Base-by-base conservation (phyloP, 2,329 filamentous ascomycete species). In the Fusarium poae region DNA sequence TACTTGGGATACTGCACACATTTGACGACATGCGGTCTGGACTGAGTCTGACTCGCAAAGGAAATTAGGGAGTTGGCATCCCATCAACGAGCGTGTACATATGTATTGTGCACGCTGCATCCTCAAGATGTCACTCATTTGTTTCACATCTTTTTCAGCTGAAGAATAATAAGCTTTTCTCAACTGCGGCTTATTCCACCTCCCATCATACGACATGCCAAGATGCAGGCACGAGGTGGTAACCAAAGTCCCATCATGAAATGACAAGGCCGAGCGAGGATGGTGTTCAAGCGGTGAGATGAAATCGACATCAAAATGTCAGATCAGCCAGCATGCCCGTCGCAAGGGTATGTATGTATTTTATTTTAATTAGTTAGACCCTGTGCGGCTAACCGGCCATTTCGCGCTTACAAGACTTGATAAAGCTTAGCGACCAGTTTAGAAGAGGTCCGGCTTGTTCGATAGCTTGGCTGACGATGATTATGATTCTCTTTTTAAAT, bases 241-340 rank as follows among this genome's bases (percentile, higher is more conserved):
- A 44, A 49, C 62, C 44, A 52, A 67, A 70, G 57, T 58, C 52
- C 54, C 59, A 60, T 68, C 67, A 54, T 21, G 46, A 59, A 67
- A 46, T 60, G 46, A 35, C 62, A 57, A 67, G 51, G 55, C 27
- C 27, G 27, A 27, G 27, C 8, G 49, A 71, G 48, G 57, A 42
- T 61, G 57, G 44, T 62, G 54, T 45, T 37, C 48, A 57, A 62
- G 69, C 69, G 69, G 69, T 72, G 69, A 72, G 69, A 70, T 65
- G 57, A 67, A 44, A 62, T 71, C 60, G 58, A 25, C 68, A 57
- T 71, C 51, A 68, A 30, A 51, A 39, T 39, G 35, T 39, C n/a
- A 39, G 35, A n/a, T n/a, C n/a, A n/a, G 46, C 34, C 71, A 71
- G 65, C 62, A 60, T 42, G 44, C 39, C 62, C 57, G 57, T 53